A percentile compares a stretch with the other conserved stretches of the same genome.
phyloP scores from a whole-genome alignment of 345 rosid genomes.

The Viola odorata region DNA sequence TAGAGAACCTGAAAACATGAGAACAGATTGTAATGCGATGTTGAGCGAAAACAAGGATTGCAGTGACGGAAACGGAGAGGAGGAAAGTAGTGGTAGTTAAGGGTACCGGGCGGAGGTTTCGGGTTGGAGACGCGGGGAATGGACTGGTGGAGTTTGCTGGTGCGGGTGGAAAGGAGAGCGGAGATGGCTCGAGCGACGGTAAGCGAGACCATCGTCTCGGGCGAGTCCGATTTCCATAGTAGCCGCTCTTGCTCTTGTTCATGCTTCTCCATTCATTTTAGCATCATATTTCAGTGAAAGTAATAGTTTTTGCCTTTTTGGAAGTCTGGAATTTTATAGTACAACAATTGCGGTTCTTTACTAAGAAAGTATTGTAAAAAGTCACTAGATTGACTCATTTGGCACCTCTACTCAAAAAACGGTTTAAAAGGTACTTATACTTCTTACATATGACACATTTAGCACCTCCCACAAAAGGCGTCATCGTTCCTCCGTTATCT shows the following conservation, averaged over 20 bases:
- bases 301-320: neutral
- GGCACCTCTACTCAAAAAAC: no score
- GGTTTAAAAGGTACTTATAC: no score
- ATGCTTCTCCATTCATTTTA: conserved; percentile 23
- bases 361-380: no score
- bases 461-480: no score
- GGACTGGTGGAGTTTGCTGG: conserved; percentile 60
- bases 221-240: conserved; percentile 36
- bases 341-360: neutral
- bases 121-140: conserved; percentile 32
- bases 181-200: conserved; percentile 58
- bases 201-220: conserved; percentile 52
- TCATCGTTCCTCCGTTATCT: no score
- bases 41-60: no score
- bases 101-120: conserved; percentile 42
- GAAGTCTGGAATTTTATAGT: neutral
- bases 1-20: conserved; percentile 38
- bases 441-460: no score
- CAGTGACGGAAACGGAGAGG: no score
- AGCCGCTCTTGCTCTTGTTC: conserved; percentile 33
- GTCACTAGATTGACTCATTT: no score
- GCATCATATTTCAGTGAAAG: neutral
- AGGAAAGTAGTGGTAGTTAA: no score
- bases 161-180: conserved; percentile 54
- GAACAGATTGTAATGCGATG: no score